Evolutionary conservation across 2,329 filamentous ascomycete genomes (phyloP).

Genomic region (Zopfia rhizophila): DNA sequence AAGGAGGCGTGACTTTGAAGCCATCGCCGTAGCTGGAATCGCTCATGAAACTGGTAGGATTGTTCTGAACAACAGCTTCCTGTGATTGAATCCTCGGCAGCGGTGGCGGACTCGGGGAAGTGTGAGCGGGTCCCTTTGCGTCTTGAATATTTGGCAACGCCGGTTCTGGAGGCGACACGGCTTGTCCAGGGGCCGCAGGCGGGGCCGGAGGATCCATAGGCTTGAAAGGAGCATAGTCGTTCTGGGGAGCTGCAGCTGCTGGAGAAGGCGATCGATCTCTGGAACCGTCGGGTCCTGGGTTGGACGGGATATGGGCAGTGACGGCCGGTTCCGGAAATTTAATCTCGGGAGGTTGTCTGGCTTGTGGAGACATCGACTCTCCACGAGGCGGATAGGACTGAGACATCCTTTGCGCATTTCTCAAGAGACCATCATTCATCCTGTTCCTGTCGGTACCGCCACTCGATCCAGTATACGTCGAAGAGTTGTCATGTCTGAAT

Average conservation of each 20-base stretch:
- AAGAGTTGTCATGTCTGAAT: constrained; percentile 54
- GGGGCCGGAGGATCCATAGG: constrained; percentile 37
- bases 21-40: constrained; percentile 66
- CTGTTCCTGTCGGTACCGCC: constrained; percentile 57
- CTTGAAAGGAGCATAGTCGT: constrained; percentile 50
- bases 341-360: constrained; percentile 43
- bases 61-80: constrained; percentile 43
- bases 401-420: constrained; percentile 69
- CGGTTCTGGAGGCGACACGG: constrained; percentile 23
- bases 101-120: constrained; percentile 29
- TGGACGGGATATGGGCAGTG: constrained; percentile 41
- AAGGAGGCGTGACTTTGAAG: constrained; percentile 60
- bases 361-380: constrained; percentile 49
- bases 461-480: constrained; percentile 64
- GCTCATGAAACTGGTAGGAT: constrained; percentile 57
- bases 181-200: constrained; percentile 25
- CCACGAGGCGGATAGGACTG: constrained; percentile 60
- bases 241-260: constrained; percentile 26
- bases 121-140: constrained; percentile 35
- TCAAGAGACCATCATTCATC: constrained; percentile 63
- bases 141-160: constrained; percentile 29
- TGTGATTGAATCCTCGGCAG: constrained; percentile 48
- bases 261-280: background rate
- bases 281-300: constrained; percentile 30
- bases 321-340: constrained; percentile 47